A percentile compares a stretch with the other conserved stretches of the same genome.
phyloP scores from a whole-genome alignment of 306 rosid species.

The Echinosophora koreensis region DNA sequence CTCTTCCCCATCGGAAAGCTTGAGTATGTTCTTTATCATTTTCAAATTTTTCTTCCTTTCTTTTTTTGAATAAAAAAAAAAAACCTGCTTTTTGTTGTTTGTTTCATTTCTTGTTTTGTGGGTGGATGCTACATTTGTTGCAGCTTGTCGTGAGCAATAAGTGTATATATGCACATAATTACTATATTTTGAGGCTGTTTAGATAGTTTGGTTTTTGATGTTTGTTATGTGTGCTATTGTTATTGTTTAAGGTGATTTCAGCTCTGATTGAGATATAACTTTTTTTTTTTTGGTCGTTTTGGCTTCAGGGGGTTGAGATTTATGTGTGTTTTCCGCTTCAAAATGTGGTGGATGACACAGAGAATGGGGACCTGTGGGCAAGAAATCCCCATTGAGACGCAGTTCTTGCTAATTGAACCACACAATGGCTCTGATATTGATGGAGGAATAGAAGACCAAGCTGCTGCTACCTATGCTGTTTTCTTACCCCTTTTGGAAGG shows the following conservation, averaged over 20 bases:
- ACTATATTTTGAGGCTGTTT: neutral
- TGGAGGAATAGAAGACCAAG: constrained; percentile 52
- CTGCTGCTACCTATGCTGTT: constrained; percentile 68
- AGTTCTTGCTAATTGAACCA: constrained; percentile 81
- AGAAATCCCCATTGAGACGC: constrained; percentile 87
- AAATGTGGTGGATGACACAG: constrained; percentile 99
- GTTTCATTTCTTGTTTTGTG: neutral
- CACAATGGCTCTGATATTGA: constrained; percentile 54
- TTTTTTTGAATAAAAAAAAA: neutral
- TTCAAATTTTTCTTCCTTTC: neutral
- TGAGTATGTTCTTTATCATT: constrained; percentile 53
- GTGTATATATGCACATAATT: neutral
- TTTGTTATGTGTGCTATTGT: neutral
- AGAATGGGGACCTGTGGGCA: constrained; percentile 82
- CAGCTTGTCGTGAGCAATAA: neutral
- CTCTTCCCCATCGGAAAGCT: constrained; percentile 86
- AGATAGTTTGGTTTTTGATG: neutral
- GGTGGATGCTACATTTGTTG: constrained; percentile 17
- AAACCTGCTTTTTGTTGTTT: neutral
- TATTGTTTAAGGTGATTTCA: neutral
- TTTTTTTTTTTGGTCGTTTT: neutral
- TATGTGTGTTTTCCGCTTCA: constrained; percentile 87
- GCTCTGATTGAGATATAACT: neutral
- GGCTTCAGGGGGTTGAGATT: constrained; percentile 73
- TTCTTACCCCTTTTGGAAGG: constrained; percentile 92